Conservation (phyloP, 305 asterid genomes). For the Solanum hybrid region DNA sequence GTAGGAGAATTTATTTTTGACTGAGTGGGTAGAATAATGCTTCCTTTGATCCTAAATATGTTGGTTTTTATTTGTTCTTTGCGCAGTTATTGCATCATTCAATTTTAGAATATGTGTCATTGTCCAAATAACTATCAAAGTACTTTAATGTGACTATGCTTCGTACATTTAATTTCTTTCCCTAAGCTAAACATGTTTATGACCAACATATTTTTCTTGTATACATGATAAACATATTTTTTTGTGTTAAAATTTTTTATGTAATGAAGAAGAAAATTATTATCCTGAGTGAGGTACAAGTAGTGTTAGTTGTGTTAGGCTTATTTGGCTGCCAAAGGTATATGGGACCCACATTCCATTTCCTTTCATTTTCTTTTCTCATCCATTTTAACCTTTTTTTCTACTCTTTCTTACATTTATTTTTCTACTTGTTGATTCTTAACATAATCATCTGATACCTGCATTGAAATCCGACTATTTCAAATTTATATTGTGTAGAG, state of each 20-base stretch:
- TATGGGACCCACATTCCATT: not conserved
- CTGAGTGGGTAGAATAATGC: not conserved
- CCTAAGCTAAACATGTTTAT: not conserved
- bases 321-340: not conserved
- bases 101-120: not conserved
- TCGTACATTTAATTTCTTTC: not conserved
- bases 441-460: not conserved
- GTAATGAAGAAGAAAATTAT: slow-evolving; percentile 24
- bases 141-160: not conserved
- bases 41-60: not conserved
- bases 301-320: not conserved
- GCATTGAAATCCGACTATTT: too few relatives aligned
- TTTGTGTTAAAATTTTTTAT: slow-evolving; percentile 16
- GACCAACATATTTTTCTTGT: not conserved
- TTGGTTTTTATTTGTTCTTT: not conserved
- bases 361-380: not conserved
- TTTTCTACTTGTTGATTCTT: not conserved
- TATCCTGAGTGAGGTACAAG: not conserved
- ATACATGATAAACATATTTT: too few relatives aligned
- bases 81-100: not conserved
- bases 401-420: not conserved
- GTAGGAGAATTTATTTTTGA: not conserved
- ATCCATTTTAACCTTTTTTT: too few relatives aligned
- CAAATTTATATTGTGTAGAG: not conserved
- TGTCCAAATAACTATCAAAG: not conserved